A percentile compares a stretch with the other conserved stretches of the same genome.
Conservation (phyloP, 257 asterid species). For the Voacanga thouarsii region DNA sequence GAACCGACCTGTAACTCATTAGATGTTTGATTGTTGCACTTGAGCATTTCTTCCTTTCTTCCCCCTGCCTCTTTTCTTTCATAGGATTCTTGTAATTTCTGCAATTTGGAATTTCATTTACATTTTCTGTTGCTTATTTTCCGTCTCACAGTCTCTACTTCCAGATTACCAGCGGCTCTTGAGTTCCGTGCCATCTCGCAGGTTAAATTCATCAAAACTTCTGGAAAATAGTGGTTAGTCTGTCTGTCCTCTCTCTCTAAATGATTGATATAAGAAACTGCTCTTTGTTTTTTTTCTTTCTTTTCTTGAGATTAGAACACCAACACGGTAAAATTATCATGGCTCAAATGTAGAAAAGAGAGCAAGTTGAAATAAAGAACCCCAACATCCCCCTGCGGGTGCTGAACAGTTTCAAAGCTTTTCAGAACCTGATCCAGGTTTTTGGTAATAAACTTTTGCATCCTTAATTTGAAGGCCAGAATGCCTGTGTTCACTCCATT, state of each 20-base stretch:
- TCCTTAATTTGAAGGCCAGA: not conserved
- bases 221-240: slow-evolving; percentile 75
- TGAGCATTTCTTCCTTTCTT: not conserved
- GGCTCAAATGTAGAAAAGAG: not conserved
- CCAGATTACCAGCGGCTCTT: slow-evolving; percentile 96
- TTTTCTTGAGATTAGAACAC: not conserved
- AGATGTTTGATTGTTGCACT: slow-evolving; percentile 14
- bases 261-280: not conserved
- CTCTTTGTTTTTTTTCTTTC: not conserved
- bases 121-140: slow-evolving; percentile 31
- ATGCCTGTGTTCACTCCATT: not conserved
- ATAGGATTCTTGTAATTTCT: slow-evolving; percentile 21
- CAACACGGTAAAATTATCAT: not conserved
- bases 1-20: not conserved
- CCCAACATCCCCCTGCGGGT: too few relatives aligned
- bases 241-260: not conserved
- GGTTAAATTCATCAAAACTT: slow-evolving; percentile 96
- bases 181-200: slow-evolving; percentile 90
- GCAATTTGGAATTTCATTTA: slow-evolving; percentile 26
- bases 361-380: not conserved
- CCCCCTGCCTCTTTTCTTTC: not conserved
- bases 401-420: not conserved
- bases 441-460: not conserved
- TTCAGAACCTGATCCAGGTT: not conserved
- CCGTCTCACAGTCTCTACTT: slow-evolving; percentile 83